Conservation (phyloP, 2,329 filamentous ascomycete genomes). For the Blumeria hordei region DNA sequence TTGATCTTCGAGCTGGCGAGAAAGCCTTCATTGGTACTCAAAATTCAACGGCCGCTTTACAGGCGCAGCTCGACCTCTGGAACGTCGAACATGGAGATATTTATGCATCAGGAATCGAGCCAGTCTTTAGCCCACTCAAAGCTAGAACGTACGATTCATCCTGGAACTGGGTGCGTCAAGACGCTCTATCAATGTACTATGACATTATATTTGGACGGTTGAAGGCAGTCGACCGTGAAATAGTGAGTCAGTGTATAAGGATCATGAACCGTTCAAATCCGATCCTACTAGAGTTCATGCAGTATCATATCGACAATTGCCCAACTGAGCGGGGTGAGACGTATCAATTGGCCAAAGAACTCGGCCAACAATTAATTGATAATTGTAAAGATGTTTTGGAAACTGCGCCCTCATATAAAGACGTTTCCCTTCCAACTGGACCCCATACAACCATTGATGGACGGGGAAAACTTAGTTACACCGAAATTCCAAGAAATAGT, state of each 20-base stretch:
- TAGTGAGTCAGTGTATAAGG: conserved; percentile 92
- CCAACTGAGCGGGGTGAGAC: conserved; percentile 91
- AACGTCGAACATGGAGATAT: conserved; percentile 87
- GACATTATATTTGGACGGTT: conserved; percentile 95
- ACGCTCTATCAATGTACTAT: conserved; percentile 95
- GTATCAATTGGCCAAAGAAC: conserved; percentile 89
- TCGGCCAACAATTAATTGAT: conserved; percentile 80
- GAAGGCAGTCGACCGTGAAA: conserved; percentile 83
- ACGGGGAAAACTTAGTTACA: conserved; percentile 76
- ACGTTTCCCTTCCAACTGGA: conserved; percentile 76
- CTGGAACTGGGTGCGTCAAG: conserved; percentile 98
- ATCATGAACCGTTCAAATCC: conserved; percentile 99
- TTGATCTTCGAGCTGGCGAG: conserved; percentile 89
- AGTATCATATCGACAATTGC: conserved; percentile 98
- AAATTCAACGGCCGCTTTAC: conserved; percentile 66
- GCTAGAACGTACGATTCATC: conserved; percentile 92
- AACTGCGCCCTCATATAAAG: conserved; percentile 76
- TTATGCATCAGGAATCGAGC: conserved; percentile 84
- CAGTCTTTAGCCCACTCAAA: conserved; percentile 79
- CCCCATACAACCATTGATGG: conserved; percentile 82
- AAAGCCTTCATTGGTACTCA: conserved; percentile 72
- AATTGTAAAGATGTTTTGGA: conserved; percentile 88
- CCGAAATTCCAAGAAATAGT: conserved; percentile 65
- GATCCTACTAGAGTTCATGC: conserved; percentile 91
- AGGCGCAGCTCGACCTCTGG: conserved; percentile 88